Evolutionary conservation across 2,329 filamentous ascomycete genomes (phyloP).

Genomic region (Talaromyces sp.): DNA sequence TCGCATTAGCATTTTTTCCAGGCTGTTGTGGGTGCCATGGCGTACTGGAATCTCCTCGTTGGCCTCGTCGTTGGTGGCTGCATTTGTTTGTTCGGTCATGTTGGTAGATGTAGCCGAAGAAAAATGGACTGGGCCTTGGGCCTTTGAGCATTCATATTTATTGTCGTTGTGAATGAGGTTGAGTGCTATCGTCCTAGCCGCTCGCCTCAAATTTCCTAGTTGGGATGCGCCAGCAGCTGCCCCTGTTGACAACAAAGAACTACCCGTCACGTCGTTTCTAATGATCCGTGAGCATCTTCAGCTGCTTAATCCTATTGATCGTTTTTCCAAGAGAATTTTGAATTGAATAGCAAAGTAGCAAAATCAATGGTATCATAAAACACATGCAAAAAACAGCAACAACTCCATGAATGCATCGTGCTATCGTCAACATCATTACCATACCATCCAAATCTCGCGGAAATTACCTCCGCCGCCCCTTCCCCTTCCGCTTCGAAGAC

Average conservation of each 20-base stretch:
- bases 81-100: not conserved
- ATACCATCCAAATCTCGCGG: not conserved
- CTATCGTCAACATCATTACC: not conserved
- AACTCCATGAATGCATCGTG: conserved; percentile 3
- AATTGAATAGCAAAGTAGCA: not conserved
- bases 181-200: not conserved
- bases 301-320: no score
- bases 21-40: not conserved
- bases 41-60: not conserved
- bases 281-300: no score
- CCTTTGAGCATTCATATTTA: not conserved
- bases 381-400: not conserved
- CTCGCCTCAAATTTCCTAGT: conserved; percentile 1
- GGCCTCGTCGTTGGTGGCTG: not conserved
- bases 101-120: not conserved
- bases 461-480: conserved; percentile 25
- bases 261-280: no score
- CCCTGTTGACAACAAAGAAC: no score
- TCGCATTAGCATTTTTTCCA: not conserved
- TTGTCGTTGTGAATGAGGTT: conserved; percentile 1
- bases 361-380: conserved; percentile 8
- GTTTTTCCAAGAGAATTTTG: not conserved
- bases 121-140: not conserved
- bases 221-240: not conserved
- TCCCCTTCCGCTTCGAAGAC: conserved; percentile 47